Conservation (phyloP, 2,329 filamentous ascomycete genomes). For the Cercospora sesami region DNA sequence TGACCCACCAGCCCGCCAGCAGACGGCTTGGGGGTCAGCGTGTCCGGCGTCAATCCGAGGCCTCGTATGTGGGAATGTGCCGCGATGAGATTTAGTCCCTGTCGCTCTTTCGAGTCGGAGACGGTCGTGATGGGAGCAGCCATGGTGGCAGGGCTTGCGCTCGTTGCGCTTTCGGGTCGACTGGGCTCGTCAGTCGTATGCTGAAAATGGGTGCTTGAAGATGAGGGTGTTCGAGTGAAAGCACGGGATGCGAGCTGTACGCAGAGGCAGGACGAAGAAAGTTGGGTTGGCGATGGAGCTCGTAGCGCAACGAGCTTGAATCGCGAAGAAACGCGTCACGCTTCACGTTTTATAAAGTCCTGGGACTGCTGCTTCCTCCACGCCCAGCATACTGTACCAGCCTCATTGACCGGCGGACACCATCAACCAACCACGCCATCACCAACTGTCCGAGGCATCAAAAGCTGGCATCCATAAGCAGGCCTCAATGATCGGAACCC, state of each 20-base stretch:
- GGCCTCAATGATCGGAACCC: neutral
- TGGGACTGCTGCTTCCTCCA: neutral
- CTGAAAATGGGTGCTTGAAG: neutral
- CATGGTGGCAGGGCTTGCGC: slow-evolving; percentile 16
- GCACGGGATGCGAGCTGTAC: neutral
- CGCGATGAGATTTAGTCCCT: slow-evolving; percentile 94
- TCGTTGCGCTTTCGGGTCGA: slow-evolving; percentile 1
- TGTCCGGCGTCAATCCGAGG: slow-evolving; percentile 87
- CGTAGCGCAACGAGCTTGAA: slow-evolving; percentile 1
- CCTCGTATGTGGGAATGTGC: slow-evolving; percentile 98
- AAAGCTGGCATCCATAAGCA: neutral
- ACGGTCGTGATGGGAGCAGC: slow-evolving; percentile 68
- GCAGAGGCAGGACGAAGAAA: neutral
- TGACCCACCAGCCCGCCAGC: slow-evolving; percentile 96
- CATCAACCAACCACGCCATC: neutral
- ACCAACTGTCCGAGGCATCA: neutral
- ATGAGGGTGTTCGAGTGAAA: neutral
- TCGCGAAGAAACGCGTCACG: slow-evolving; percentile 3
- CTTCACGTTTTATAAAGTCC: neutral
- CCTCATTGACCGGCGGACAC: neutral
- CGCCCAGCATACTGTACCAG: neutral
- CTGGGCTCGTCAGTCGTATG: neutral
- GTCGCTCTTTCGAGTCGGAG: slow-evolving; percentile 92
- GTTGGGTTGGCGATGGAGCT: neutral
- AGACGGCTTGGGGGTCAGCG: slow-evolving; percentile 77